phyloP scores from a whole-genome alignment of 495 filamentous ascomycete species.

The Darksidea phi region DNA sequence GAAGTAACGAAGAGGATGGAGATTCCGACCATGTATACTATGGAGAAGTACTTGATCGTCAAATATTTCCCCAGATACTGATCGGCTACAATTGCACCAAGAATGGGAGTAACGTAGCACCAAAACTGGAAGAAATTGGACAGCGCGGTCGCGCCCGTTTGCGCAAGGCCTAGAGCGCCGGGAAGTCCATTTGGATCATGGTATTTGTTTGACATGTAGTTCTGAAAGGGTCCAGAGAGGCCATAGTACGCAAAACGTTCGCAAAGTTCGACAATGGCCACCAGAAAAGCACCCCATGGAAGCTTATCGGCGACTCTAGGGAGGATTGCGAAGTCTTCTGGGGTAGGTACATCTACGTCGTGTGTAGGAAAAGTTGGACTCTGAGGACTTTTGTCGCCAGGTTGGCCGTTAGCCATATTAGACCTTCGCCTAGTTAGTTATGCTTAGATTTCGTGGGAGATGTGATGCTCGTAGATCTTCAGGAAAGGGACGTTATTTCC shows the following conservation, averaged over 20 bases:
- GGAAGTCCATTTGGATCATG: conserved; percentile 33
- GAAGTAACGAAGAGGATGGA: conserved; percentile 43
- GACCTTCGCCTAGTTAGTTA: background rate
- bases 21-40: conserved; percentile 46
- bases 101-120: conserved; percentile 58
- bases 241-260: conserved; percentile 39
- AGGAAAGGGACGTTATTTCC: too few species aligned
- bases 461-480: too few species aligned
- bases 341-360: conserved; percentile 17
- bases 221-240: conserved; percentile 33
- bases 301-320: conserved; percentile 32
- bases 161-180: conserved; percentile 42
- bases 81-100: conserved; percentile 59
- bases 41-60: conserved; percentile 59
- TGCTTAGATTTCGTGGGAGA: too few species aligned
- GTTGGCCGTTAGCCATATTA: background rate
- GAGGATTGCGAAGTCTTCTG: conserved; percentile 24
- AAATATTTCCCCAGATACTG: conserved; percentile 67
- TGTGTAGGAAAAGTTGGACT: background rate
- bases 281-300: conserved; percentile 34
- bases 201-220: conserved; percentile 36
- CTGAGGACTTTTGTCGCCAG: background rate
- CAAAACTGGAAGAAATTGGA: conserved; percentile 64
- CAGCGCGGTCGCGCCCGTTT: conserved; percentile 57
- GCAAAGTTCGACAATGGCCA: conserved; percentile 36